phyloP scores from a whole-genome alignment of 2,329 filamentous ascomycete species.

The Pseudocercospora musae region DNA sequence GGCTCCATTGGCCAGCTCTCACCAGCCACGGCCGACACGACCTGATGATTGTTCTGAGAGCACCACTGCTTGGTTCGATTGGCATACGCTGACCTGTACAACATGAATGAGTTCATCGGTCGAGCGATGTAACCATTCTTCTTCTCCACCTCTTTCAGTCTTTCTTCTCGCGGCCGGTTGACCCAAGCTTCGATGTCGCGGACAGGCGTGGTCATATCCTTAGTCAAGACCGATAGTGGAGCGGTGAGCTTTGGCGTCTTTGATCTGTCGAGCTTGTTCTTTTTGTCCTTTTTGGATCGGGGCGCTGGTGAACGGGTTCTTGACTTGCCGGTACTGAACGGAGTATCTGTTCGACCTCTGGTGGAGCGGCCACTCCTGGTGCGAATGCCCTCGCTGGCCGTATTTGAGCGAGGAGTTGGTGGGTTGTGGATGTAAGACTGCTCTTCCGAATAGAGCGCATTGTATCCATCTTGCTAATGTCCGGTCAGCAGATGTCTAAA shows the following conservation, averaged over 20 bases:
- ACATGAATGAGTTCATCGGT: constrained; percentile 97
- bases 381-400: constrained; percentile 39
- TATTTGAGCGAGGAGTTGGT: constrained; percentile 45
- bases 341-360: constrained; percentile 34
- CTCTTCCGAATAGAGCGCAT: constrained; percentile 25
- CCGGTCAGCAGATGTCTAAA: constrained; percentile 20
- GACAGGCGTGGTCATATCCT: constrained; percentile 60
- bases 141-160: constrained; percentile 65
- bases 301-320: constrained; percentile 34
- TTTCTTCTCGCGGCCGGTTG: constrained; percentile 63
- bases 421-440: constrained; percentile 35
- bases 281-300: constrained; percentile 44
- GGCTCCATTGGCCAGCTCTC: constrained; percentile 82
- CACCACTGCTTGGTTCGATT: constrained; percentile 80
- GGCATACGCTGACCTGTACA: constrained; percentile 91
- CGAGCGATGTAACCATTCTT: constrained; percentile 78
- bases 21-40: constrained; percentile 84
- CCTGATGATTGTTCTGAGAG: constrained; percentile 85
- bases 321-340: constrained; percentile 34
- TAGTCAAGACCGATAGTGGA: constrained; percentile 69
- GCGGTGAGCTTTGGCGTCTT: constrained; percentile 57
- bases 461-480: constrained; percentile 27
- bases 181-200: constrained; percentile 80
- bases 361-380: constrained; percentile 41
- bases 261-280: constrained; percentile 43